A percentile compares a stretch with the other conserved stretches of the same genome.
Evolutionary conservation across 768 basidiomycete genomes (phyloP).

Genomic region (Sporobolomyces roseus): DNA sequence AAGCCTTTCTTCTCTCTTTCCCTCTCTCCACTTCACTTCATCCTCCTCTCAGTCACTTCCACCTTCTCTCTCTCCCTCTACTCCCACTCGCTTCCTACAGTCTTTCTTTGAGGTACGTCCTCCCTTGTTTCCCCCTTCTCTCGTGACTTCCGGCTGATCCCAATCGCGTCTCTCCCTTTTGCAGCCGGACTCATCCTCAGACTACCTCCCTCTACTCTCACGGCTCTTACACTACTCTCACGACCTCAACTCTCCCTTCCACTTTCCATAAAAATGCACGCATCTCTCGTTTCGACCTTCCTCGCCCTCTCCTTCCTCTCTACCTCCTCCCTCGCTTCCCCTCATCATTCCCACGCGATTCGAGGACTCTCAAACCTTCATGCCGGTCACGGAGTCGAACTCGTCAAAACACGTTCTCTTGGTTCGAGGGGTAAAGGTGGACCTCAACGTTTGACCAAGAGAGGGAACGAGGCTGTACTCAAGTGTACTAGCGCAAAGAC

Average conservation of each 20-base stretch:
- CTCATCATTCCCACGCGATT: slow-evolving; percentile 20
- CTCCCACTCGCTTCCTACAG: background rate
- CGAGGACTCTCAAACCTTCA: background rate
- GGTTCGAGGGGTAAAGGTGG: slow-evolving; percentile 4
- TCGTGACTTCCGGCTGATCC: background rate
- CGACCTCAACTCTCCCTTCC: background rate
- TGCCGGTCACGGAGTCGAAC: background rate
- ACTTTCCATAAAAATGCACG: slow-evolving; percentile 12
- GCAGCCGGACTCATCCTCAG: slow-evolving; percentile 23
- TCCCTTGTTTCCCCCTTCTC: background rate
- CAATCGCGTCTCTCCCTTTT: background rate
- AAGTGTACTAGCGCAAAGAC: slow-evolving; percentile 27
- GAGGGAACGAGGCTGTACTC: slow-evolving; percentile 21
- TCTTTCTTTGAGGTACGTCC: slow-evolving; percentile 3
- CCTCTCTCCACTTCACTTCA: background rate
- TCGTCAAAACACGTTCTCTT: slow-evolving; percentile 4
- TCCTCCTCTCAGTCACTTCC: too few species aligned
- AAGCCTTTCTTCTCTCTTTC: background rate
- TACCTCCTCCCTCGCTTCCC: slow-evolving; percentile 5
- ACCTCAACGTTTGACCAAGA: slow-evolving; percentile 6
- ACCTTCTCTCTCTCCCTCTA: slow-evolving; percentile 1
- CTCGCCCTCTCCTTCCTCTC: background rate
- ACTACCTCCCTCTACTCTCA: background rate
- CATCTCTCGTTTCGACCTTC: slow-evolving; percentile 8
- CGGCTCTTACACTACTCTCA: background rate